Evolutionary conservation across 495 filamentous ascomycete genomes (phyloP).

Genomic region (Xylaria cubensis): DNA sequence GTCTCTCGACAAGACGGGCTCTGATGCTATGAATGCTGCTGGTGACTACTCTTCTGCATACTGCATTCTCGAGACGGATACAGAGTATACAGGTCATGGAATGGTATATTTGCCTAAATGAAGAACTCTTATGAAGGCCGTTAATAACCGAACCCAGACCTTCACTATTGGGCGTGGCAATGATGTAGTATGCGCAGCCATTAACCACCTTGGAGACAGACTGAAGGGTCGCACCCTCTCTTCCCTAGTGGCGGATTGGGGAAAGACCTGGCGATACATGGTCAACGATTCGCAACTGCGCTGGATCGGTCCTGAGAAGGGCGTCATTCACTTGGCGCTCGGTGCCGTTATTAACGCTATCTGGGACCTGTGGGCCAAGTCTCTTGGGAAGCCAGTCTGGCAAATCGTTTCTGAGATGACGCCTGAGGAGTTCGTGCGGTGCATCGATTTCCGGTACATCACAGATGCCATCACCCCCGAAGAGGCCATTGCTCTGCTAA

Average conservation of each 20-base stretch:
- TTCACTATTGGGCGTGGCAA: constrained; percentile 97
- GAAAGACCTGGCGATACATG: constrained; percentile 87
- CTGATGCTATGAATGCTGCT: constrained; percentile 96
- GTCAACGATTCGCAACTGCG: constrained; percentile 89
- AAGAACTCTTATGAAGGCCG: not conserved
- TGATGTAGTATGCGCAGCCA: constrained; percentile 89
- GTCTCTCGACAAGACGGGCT: constrained; percentile 92
- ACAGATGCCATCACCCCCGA: constrained; percentile 90
- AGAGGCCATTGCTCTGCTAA: constrained; percentile 77
- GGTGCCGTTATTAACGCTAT: constrained; percentile 90
- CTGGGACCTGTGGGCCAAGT: constrained; percentile 96
- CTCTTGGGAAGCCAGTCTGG: constrained; percentile 87
- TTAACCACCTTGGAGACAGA: constrained; percentile 75
- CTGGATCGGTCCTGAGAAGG: constrained; percentile 96
- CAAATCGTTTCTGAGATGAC: constrained; percentile 87
- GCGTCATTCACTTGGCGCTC: constrained; percentile 90
- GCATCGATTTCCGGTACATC: constrained; percentile 94
- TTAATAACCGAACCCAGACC: constrained; percentile 60
- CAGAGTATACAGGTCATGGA: constrained; percentile 75
- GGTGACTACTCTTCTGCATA: constrained; percentile 94
- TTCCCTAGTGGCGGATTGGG: constrained; percentile 80
- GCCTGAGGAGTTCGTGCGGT: constrained; percentile 82
- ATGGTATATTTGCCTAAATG: constrained; percentile 65
- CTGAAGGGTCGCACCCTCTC: constrained; percentile 75
- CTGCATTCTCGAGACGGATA: constrained; percentile 87